Evolutionary conservation across 106 monocot species (phyloP).

Genomic region (Triglochin maritima): DNA sequence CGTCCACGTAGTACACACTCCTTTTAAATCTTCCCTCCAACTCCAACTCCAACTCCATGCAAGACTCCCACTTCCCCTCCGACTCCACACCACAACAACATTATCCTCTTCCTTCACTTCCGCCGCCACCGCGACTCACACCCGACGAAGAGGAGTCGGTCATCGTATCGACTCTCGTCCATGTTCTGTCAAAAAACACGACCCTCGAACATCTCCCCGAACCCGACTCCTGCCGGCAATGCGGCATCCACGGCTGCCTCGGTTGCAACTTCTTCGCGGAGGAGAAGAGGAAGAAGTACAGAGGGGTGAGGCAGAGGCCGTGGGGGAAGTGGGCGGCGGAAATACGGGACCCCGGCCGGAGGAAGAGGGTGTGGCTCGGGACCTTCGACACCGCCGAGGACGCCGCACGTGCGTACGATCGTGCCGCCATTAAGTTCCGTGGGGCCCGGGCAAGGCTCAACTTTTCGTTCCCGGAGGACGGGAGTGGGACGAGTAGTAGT

Average conservation of each 20-base stretch:
- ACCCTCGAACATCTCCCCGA: neutral
- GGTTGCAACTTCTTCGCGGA: conserved; percentile 25
- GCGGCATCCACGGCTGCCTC: conserved; percentile 28
- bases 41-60: too few species aligned
- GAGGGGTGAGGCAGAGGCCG: conserved; percentile 60
- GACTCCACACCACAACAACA: too few species aligned
- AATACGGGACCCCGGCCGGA: conserved; percentile 53
- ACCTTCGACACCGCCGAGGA: conserved; percentile 56
- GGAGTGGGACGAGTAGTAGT: neutral
- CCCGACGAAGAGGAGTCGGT: conserved; percentile 29
- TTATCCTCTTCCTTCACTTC: neutral
- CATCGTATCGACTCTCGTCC: conserved; percentile 41
- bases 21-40: too few species aligned
- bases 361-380: conserved; percentile 49
- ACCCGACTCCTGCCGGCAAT: conserved; percentile 10
- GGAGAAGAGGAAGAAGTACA: conserved; percentile 27
- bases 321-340: conserved; percentile 89
- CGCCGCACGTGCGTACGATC: conserved; percentile 50
- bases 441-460: conserved; percentile 60
- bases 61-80: too few species aligned
- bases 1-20: too few species aligned
- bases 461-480: conserved; percentile 26
- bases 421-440: conserved; percentile 45
- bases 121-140: neutral
- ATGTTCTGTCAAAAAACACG: conserved; percentile 27